phyloP scores from a whole-genome alignment of 257 asterid genomes.

The Penstemon newberryi region DNA sequence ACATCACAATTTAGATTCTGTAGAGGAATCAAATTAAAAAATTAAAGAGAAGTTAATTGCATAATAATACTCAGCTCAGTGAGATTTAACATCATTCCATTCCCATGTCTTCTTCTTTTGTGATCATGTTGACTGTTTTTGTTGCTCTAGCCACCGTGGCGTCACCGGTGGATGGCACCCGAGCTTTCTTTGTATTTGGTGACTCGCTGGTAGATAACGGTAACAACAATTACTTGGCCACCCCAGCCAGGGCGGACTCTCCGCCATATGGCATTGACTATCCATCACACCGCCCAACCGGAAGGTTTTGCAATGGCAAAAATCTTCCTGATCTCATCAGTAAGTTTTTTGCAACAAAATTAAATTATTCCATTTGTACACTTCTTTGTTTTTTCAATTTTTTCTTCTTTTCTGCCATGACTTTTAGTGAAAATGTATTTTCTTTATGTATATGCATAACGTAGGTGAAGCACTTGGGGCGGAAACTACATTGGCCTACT shows the following conservation, averaged over 20 bases:
- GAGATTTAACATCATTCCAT: neutral
- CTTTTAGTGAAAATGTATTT: no score
- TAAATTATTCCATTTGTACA: neutral
- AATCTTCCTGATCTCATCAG: slow-evolving; percentile 80
- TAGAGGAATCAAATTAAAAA: no score
- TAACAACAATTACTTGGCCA: slow-evolving; percentile 64
- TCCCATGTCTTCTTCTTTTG: slow-evolving; percentile 25
- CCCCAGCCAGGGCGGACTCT: slow-evolving; percentile 73
- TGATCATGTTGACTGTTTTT: slow-evolving; percentile 6
- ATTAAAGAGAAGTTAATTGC: neutral
- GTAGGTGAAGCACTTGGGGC: slow-evolving; percentile 73
- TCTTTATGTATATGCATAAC: neutral
- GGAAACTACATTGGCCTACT: slow-evolving; percentile 69
- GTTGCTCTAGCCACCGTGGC: slow-evolving; percentile 17
- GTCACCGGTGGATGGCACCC: slow-evolving; percentile 42
- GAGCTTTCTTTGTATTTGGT: slow-evolving; percentile 76
- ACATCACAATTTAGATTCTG: neutral
- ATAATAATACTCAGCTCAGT: neutral
- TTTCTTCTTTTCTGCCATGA: neutral
- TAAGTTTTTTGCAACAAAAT: slow-evolving; percentile 12
- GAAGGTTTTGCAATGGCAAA: slow-evolving; percentile 72
- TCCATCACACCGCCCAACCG: slow-evolving; percentile 75
- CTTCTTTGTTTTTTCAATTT: neutral
- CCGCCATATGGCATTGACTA: slow-evolving; percentile 81
- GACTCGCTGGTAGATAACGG: slow-evolving; percentile 81